Conservation (phyloP, 495 filamentous ascomycete genomes). For the Pyronema omphalodes region DNA sequence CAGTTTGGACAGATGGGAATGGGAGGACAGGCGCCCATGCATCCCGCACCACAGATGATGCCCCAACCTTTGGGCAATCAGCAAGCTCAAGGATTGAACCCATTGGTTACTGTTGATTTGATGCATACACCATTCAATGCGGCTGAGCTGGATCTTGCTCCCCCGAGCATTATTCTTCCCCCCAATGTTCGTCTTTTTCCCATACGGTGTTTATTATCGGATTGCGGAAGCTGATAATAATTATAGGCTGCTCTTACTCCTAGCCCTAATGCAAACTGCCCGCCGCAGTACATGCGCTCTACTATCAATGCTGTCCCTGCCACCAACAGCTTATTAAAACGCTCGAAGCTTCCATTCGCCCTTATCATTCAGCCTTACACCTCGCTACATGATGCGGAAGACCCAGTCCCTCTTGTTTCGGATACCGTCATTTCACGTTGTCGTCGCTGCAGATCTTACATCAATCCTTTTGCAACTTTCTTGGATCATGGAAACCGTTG, state of each 20-base stretch:
- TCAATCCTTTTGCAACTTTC: constrained; percentile 93
- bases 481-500: constrained; percentile 92
- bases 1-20: constrained; percentile 70
- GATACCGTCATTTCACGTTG: constrained; percentile 96
- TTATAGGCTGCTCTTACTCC: constrained; percentile 73
- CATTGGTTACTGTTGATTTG: constrained; percentile 79
- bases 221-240: constrained; percentile 23
- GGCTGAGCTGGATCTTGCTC: constrained; percentile 76
- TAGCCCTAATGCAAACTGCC: constrained; percentile 80
- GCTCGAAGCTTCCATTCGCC: constrained; percentile 86
- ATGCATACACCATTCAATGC: constrained; percentile 86
- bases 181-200: constrained; percentile 52
- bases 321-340: constrained; percentile 79
- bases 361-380: constrained; percentile 91
- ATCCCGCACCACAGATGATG: constrained; percentile 34
- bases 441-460: constrained; percentile 85
- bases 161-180: constrained; percentile 77
- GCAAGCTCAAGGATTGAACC: constrained; percentile 50
- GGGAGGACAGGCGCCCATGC: constrained; percentile 29
- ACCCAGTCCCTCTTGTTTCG: constrained; percentile 74
- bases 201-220: neutral
- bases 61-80: constrained; percentile 33
- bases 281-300: constrained; percentile 85
- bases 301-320: constrained; percentile 87
- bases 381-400: constrained; percentile 79